Base-by-base conservation (phyloP, 2,329 filamentous ascomycete species). In the Aspergillus quadrilineatus region DNA sequence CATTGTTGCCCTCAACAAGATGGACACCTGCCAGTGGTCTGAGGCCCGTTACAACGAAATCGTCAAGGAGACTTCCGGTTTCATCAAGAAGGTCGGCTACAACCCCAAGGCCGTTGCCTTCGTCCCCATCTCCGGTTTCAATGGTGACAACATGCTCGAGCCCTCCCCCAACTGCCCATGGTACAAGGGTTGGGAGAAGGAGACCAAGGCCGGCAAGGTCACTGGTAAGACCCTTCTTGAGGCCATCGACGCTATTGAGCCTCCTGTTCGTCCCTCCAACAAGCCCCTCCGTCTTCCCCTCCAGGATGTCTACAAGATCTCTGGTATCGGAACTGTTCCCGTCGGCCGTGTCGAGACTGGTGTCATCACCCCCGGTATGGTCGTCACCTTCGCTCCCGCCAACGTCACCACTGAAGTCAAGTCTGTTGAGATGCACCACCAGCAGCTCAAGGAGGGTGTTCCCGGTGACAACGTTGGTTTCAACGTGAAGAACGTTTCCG, bases 31-130 rank as follows among this genome's bases (percentile, higher is more conserved):
- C 86, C 92, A 96, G 84, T 99, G 93, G 93, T 88, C 90, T 69
- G 89, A 97, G 90, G 83, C 87, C 67, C 93, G 94, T 85, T 97
- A 84, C 91, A 83, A 92, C 78, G 94, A 97, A 82, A 97, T 99
- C 80, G 93, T 97, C 89, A 97, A 97, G 92, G 94, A 99, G 88
- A 97, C 92, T 73, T 95, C 92, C 84, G 89, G 86, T 86, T 97
- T 97, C 90, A 97, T 99, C 91, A 99, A 97, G 93, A 97, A 99
- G 92, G 93, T 97, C 82, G 94, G 94, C 80, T 99, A 93, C 91
- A 97, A 97, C 90, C 93, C 94, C 85, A 97, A 97, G 91, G 80
- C 83, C 73, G 92, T 97, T 77, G 85, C 93, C 73, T 99, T 99
- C 86, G 94, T 99, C 77, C 94, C 94, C 78, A 97, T 99, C 90